Percentiles rank a stretch among this genome's conserved stretches.
phyloP scores from a whole-genome alignment of 2,329 filamentous ascomycete species.

The Tricladium varicosporioides region DNA sequence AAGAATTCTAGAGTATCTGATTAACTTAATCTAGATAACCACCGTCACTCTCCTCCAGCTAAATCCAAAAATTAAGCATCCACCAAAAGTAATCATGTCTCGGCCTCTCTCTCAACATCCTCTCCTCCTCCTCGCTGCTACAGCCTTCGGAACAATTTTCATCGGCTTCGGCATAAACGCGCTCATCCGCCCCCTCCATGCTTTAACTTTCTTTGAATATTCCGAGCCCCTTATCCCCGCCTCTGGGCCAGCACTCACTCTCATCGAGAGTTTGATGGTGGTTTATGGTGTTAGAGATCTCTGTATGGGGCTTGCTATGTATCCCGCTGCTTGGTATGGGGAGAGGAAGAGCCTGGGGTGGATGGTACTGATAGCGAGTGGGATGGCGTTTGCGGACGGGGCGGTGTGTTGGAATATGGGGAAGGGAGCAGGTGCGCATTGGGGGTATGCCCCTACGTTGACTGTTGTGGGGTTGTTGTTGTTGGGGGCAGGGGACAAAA shows the following conservation, averaged over 20 bases:
- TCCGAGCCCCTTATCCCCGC: slow-evolving; percentile 27
- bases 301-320: slow-evolving; percentile 45
- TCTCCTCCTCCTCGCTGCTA: slow-evolving; percentile 5
- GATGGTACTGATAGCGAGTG: slow-evolving; percentile 41
- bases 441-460: slow-evolving; percentile 45
- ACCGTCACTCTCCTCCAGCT: no score
- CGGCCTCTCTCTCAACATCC: slow-evolving; percentile 3
- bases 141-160: slow-evolving; percentile 12
- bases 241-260: slow-evolving; percentile 32
- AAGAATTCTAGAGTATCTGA: no score
- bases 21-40: no score
- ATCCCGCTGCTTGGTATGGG: slow-evolving; percentile 38
- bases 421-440: slow-evolving; percentile 47
- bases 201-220: slow-evolving; percentile 38
- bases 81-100: background rate
- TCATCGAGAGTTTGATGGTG: slow-evolving; percentile 44
- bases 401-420: slow-evolving; percentile 40
- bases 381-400: slow-evolving; percentile 46
- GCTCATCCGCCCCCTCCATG: slow-evolving; percentile 27
- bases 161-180: slow-evolving; percentile 41
- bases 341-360: slow-evolving; percentile 40
- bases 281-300: slow-evolving; percentile 49
- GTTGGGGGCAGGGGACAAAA: background rate
- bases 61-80: no score
- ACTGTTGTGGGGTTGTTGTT: slow-evolving; percentile 31